These are phyloP conservation scores for Leishmania tarentolae DNA, from an alignment of 208 protist genomes.

Conservation along the genomic window DNA sequence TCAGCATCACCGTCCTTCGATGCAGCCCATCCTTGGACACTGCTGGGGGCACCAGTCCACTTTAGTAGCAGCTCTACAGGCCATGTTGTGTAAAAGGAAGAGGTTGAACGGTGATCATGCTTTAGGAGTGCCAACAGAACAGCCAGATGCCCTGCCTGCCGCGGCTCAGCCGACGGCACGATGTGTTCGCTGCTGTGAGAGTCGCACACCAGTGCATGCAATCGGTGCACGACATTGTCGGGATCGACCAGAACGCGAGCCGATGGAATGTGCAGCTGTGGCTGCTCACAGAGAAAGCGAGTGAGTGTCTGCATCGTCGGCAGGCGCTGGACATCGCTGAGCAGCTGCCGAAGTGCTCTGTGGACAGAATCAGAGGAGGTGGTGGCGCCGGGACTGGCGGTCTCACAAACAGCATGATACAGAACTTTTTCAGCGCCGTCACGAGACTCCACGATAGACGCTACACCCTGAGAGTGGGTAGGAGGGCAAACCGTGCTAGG, in stretches of 20 bases:
- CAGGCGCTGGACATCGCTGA: conserved; percentile 19
- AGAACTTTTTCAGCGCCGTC: neutral
- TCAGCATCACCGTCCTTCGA: neutral
- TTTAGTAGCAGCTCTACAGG: conserved; percentile 12
- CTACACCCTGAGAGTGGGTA: neutral
- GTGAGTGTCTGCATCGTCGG: conserved; percentile 28
- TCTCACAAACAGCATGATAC: conserved; percentile 1
- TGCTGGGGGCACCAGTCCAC: conserved; percentile 15
- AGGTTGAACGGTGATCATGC: too few relatives aligned
- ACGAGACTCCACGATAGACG: neutral
- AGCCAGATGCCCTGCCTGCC: neutral
- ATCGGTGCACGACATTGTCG: conserved; percentile 6
- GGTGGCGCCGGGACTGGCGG: neutral
- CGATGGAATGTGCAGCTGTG: conserved; percentile 30
- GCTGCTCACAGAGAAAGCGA: conserved; percentile 13
- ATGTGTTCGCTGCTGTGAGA: neutral
- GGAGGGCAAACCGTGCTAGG: neutral
- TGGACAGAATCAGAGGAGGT: conserved; percentile 9
- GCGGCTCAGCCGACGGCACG: neutral
- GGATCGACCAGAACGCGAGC: conserved; percentile 15
- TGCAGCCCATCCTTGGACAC: neutral
- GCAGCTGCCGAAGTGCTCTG: conserved; percentile 14
- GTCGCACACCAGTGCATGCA: conserved; percentile 6
- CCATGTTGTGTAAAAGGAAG: conserved; percentile 15
- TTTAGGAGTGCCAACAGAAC: neutral